Percentiles rank a stretch among this genome's conserved stretches.
phyloP scores from a whole-genome alignment of 2,329 filamentous ascomycete species.

The Colletotrichum cereale region DNA sequence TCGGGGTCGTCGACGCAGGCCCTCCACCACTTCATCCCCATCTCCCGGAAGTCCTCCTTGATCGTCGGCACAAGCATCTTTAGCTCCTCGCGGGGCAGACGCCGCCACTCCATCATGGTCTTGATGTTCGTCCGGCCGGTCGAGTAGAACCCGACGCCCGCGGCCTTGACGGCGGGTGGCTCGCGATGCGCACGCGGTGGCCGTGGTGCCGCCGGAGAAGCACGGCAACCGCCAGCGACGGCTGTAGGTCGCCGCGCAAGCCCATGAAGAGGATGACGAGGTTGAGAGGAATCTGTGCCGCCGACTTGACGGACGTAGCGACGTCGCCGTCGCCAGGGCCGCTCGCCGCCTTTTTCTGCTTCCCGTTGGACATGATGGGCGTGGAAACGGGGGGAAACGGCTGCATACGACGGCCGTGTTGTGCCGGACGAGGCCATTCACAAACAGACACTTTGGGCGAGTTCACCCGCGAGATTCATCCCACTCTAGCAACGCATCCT shows the following conservation, averaged over 20 bases:
- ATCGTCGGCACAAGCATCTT: constrained; percentile 35
- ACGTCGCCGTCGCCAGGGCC: background rate
- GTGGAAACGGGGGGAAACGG: background rate
- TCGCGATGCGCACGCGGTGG: constrained; percentile 59
- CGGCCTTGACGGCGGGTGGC: constrained; percentile 53
- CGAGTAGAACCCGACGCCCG: constrained; percentile 55
- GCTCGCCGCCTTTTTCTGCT: background rate
- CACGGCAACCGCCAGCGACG: constrained; percentile 60
- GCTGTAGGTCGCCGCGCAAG: constrained; percentile 60
- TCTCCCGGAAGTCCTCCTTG: constrained; percentile 38
- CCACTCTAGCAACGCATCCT: no score
- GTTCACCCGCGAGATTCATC: no score
- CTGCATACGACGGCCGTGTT: background rate
- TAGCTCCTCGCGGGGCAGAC: constrained; percentile 36
- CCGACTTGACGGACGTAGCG: background rate
- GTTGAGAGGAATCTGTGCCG: constrained; percentile 48
- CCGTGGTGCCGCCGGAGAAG: constrained; percentile 53
- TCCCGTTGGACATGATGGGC: background rate
- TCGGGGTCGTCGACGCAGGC: constrained; percentile 40
- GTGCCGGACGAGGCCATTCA: background rate
- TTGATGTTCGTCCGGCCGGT: constrained; percentile 55
- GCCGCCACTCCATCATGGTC: constrained; percentile 40
- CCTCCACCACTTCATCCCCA: constrained; percentile 42
- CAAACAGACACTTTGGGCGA: background rate
- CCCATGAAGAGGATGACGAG: constrained; percentile 62